Percentiles rank a stretch among this genome's conserved stretches.
These are phyloP conservation scores for Ganoderma multipileum DNA, from an alignment of 1,284 basidiomycete genomes.

Conservation along the genomic window DNA sequence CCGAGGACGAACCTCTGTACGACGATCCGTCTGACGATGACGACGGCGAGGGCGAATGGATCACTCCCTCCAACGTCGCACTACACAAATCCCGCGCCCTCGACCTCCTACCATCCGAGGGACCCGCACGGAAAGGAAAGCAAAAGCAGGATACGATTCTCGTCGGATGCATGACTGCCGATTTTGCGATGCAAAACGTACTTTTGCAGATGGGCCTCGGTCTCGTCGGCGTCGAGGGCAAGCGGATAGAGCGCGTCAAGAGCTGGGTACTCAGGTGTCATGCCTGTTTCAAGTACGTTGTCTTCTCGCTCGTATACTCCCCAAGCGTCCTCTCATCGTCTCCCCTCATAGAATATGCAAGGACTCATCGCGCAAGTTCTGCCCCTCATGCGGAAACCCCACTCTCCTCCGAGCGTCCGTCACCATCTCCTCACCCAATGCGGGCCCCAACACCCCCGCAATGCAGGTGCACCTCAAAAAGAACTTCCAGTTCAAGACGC, in stretches of 20 bases:
- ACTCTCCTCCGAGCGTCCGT: slow-evolving; percentile 93
- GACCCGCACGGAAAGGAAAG: slow-evolving; percentile 45
- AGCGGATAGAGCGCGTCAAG: slow-evolving; percentile 89
- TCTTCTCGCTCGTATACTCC: not conserved
- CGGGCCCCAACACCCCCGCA: slow-evolving; percentile 62
- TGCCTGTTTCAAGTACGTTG: slow-evolving; percentile 97
- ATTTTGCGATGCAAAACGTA: slow-evolving; percentile 99
- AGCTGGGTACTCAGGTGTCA: slow-evolving; percentile 98
- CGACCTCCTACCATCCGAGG: slow-evolving; percentile 71
- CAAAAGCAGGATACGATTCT: slow-evolving; percentile 53
- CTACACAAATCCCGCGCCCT: slow-evolving; percentile 91
- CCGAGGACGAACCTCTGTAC: slow-evolving; percentile 49
- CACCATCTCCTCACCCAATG: slow-evolving; percentile 75
- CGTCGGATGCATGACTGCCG: slow-evolving; percentile 95
- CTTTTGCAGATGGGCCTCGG: slow-evolving; percentile 94
- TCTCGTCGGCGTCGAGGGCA: slow-evolving; percentile 92
- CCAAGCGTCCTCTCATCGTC: not conserved
- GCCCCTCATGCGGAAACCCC: slow-evolving; percentile 95
- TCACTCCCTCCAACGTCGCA: slow-evolving; percentile 90
- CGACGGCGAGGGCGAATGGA: slow-evolving; percentile 95
- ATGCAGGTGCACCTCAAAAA: slow-evolving; percentile 91
- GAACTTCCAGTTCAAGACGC: slow-evolving; percentile 93
- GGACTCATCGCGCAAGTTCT: slow-evolving; percentile 95
- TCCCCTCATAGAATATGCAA: slow-evolving; percentile 83
- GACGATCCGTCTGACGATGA: slow-evolving; percentile 80